Evolutionary conservation across 441 rosid species (phyloP).

Genomic region (Breynia disticha): DNA sequence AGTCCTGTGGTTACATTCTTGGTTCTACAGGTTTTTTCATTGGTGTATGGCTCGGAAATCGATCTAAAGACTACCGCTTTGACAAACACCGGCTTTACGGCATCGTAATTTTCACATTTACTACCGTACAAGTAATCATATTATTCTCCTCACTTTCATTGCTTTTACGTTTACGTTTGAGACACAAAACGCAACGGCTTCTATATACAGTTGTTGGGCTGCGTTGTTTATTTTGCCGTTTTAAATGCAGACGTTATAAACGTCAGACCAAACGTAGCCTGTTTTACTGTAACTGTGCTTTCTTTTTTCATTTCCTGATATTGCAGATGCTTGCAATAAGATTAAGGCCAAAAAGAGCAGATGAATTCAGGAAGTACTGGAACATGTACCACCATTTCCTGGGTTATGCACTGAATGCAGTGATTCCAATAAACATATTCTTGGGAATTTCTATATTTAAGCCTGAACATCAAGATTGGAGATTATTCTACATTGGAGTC

Average conservation of each 20-base stretch:
- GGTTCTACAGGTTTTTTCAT: slow-evolving; percentile 35
- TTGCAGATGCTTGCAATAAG: slow-evolving; percentile 34
- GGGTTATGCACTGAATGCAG: slow-evolving; percentile 34
- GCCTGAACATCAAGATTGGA: slow-evolving; percentile 28
- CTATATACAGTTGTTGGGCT: too few relatives aligned
- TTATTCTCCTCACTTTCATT: too few relatives aligned
- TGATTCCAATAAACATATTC: slow-evolving; percentile 37
- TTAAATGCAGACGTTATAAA: too few relatives aligned
- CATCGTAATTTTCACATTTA: slow-evolving; percentile 34
- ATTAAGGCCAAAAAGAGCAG: slow-evolving; percentile 20
- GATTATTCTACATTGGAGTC: slow-evolving; percentile 29
- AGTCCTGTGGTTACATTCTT: slow-evolving; percentile 30
- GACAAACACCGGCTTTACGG: slow-evolving; percentile 25
- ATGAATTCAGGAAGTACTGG: slow-evolving; percentile 42
- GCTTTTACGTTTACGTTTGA: too few relatives aligned
- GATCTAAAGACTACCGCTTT: slow-evolving; percentile 29
- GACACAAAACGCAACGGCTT: too few relatives aligned
- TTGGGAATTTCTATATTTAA: slow-evolving; percentile 34
- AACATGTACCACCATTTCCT: slow-evolving; percentile 46
- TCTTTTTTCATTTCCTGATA: not conserved
- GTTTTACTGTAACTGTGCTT: too few relatives aligned
- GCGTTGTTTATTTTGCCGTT: too few relatives aligned
- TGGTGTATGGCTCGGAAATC: slow-evolving; percentile 34
- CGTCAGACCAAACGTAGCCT: too few relatives aligned
- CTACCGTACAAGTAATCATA: slow-evolving; percentile 35